Evolutionary conservation across 306 rosid species (phyloP).

Genomic region (Sophora flavescens): DNA sequence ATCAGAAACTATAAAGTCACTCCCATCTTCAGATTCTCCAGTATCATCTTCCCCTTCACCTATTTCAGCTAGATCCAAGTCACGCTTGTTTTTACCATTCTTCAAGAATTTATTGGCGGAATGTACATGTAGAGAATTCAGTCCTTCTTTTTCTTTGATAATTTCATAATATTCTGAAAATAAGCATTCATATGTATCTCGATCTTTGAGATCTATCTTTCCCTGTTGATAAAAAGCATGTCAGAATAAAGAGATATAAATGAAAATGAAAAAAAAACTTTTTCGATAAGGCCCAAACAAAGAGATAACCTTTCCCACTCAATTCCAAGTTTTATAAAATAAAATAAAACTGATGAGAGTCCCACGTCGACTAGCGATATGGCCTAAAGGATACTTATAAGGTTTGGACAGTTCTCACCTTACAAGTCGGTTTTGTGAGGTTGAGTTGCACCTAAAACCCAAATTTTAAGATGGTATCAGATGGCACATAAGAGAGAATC

Average conservation of each 20-base stretch:
- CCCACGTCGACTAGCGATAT: too few relatives aligned
- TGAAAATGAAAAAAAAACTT: not conserved
- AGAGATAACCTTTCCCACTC: conserved; percentile 28
- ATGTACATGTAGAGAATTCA: conserved; percentile 49
- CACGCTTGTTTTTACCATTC: conserved; percentile 50
- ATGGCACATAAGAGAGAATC: too few relatives aligned
- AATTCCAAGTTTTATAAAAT: not conserved
- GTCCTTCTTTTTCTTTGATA: conserved; percentile 62
- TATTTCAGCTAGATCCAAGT: conserved; percentile 47
- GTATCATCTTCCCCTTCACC: conserved; percentile 45
- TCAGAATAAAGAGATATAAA: conserved; percentile 35
- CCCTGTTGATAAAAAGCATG: conserved; percentile 52
- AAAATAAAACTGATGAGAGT: not conserved
- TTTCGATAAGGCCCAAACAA: not conserved
- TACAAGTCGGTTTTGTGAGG: too few relatives aligned
- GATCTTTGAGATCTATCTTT: conserved; percentile 64
- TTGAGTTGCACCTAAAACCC: too few relatives aligned
- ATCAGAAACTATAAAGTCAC: conserved; percentile 55
- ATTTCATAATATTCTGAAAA: conserved; percentile 67
- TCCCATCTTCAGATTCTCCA: conserved; percentile 57
- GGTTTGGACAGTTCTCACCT: too few relatives aligned
- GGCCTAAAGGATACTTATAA: too few relatives aligned
- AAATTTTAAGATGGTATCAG: too few relatives aligned
- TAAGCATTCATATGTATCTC: conserved; percentile 58
- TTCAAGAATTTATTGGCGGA: conserved; percentile 51